Conservation (phyloP, 192 early-diverging fungal species). For the Mortierella antarctica region DNA sequence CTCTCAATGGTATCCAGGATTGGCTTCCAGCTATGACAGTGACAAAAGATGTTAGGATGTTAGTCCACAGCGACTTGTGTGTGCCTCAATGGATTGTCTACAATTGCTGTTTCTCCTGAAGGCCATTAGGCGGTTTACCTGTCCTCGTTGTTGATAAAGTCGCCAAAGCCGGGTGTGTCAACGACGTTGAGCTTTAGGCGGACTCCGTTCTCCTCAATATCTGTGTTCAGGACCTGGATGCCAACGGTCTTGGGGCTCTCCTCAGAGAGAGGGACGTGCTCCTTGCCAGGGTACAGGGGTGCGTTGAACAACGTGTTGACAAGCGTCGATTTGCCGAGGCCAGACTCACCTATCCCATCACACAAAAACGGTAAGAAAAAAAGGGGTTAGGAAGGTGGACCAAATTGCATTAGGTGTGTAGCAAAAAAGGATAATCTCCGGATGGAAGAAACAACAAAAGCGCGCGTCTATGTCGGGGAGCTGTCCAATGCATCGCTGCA, state of each 20-base stretch:
- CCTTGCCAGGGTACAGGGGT: constrained; percentile 86
- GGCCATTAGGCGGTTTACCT: constrained; percentile 60
- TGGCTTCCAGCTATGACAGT: constrained; percentile 87
- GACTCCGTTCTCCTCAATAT: constrained; percentile 98
- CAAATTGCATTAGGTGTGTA: neutral
- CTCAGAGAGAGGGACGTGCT: constrained; percentile 70
- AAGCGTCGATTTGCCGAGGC: constrained; percentile 96
- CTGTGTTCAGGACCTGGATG: constrained; percentile 80
- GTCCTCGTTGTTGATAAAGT: constrained; percentile 98
- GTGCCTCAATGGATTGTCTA: neutral
- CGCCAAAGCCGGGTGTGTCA: constrained; percentile 98
- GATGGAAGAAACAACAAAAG: too few species aligned
- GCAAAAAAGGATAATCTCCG: too few species aligned
- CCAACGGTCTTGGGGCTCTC: constrained; percentile 79
- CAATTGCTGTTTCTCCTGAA: neutral
- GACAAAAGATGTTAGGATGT: neutral
- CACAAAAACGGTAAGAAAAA: constrained; percentile 4
- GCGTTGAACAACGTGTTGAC: constrained; percentile 98
- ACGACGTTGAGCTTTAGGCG: constrained; percentile 93
- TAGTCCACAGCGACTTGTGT: too few species aligned
- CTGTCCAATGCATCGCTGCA: too few species aligned
- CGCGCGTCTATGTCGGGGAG: too few species aligned
- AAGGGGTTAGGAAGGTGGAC: neutral
- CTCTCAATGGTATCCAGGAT: constrained; percentile 96
- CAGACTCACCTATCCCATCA: constrained; percentile 79